Evolutionary conservation across 805 yeast species (phyloP), one percentile per base, ranked within the genome.

Genomic region (Wickerhamomyces canadensis): DNA sequence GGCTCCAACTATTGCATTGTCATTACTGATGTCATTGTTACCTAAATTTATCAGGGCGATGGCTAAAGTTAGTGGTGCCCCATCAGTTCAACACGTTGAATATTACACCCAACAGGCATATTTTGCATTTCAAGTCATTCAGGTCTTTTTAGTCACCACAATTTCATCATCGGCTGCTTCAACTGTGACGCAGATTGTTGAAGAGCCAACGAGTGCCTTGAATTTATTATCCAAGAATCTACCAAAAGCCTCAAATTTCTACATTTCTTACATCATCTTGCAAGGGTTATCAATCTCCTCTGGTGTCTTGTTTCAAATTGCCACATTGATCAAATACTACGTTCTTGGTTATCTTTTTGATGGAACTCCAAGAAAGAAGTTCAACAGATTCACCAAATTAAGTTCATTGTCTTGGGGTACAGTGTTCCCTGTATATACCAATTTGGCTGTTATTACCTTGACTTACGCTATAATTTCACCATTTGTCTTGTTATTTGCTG

Each of bases 381-480:
- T 72, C 72, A 59, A 45, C 10, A 69, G 91, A 55, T 84, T 76
- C 58, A 61, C 66, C 16, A 65, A 61, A 4, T 63, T 84, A 43
- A 70, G 76, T 9, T 42, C 72, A 3, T 66, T 74, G 55, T 59
- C 67, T 10, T 84, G 87, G 85, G 94, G 94, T 40, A 81, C 91
- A 1, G 62, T 74, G 5, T 84, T 80, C 67, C 93, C 94, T n/a
- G 67, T 77, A 4, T 82, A 79, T 56, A 75, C 84, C 42, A 80
- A 77, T 55, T 71, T 84, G 60, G 80, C 80, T 4, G 80, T 80
- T 43, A 82, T 84, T 41, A 63, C 77, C 5, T 67, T 84, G 43
- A 74, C 87, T 0, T 84, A 80, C 54, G 61, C 84, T 4, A 71
- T 84, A 42, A 82, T 84, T 43, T 76, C 97, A 2, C 98, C 98